phyloP scores from a whole-genome alignment of 2,329 filamentous ascomycete genomes.

The Aphanoascus verrucosus region DNA sequence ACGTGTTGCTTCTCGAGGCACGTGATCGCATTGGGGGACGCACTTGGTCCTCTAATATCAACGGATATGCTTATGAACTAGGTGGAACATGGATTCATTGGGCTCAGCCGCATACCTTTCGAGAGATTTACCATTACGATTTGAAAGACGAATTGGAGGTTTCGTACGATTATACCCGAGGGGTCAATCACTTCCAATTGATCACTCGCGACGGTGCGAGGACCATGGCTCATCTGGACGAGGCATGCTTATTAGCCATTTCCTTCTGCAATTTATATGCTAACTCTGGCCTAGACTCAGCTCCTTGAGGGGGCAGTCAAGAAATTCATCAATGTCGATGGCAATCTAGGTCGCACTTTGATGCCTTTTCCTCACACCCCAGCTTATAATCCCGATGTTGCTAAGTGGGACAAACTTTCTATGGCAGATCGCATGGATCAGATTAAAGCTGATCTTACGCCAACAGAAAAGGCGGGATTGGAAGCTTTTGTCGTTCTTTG shows the following conservation, averaged over 20 bases:
- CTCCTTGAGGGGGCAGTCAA: background rate
- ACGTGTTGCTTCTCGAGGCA: conserved; percentile 6
- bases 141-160: conserved; percentile 7
- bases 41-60: conserved; percentile 6
- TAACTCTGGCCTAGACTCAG: background rate
- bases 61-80: conserved; percentile 4
- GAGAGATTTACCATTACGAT: conserved; percentile 2
- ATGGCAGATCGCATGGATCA: conserved; percentile 6
- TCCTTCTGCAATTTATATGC: background rate
- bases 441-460: conserved; percentile 3
- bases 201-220: background rate
- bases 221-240: background rate
- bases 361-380: conserved; percentile 4
- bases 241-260: background rate
- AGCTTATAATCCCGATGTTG: conserved; percentile 1
- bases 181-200: conserved; percentile 3
- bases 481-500: background rate
- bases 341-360: background rate
- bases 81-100: conserved; percentile 7
- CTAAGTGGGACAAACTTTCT: conserved; percentile 6
- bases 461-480: background rate
- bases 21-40: conserved; percentile 9
- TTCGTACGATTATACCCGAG: background rate
- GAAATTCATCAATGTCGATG: conserved; percentile 4
- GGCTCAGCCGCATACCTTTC: conserved; percentile 4